Base-by-base conservation (phyloP, 805 yeast species). In the Komagataella pseudopastoris region DNA sequence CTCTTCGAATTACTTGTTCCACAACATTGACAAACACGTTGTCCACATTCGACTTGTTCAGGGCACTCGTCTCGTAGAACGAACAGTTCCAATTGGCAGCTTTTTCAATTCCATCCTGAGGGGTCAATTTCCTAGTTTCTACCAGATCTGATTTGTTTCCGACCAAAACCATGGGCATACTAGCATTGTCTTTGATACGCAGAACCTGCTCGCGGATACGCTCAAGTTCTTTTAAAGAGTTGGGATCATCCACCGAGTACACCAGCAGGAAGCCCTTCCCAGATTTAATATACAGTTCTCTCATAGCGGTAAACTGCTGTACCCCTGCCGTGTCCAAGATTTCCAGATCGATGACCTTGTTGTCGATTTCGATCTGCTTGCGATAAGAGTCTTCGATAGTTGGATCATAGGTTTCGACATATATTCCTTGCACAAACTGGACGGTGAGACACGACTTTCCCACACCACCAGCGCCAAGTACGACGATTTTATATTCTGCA, bases 321-420 rank as follows among this genome's bases (percentile, higher is more conserved):
- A 78, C 80, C 30, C 83, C 83, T 0, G 83, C 83, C 2, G 83
- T 78, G 59, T 78, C 83, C 55, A 78, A 68, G 50, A 85, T 82
- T 67, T 91, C 96, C 58, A 91, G 71, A 56, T 85, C 87, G 61
- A 93, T 87, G 4, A 88, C 82, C 57, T 91, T 78, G 39, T 89
- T 95, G 64, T 91, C 96, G 43, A 91, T 82, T 60, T 84, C 89
- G 53, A 88, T 80, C 57, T 87, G 90, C 62, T 88, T 90, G 48
- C 95, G 73, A 67, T 91, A 93, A 0, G 96, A 88, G 62, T 91
- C 98, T 64, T 91, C 99, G 56, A 91, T 93, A 6, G 99, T 93
- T 6, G 99, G 98, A 62, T 91, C 98, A 68, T 91, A 91, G 44
- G 88, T 77, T 60, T 91, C 97, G 51, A 88, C 80, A 64, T 88